Evolutionary conservation across 192 early-diverging fungal species (phyloP).

Genomic region (Lunasporangiospora selenospora): DNA sequence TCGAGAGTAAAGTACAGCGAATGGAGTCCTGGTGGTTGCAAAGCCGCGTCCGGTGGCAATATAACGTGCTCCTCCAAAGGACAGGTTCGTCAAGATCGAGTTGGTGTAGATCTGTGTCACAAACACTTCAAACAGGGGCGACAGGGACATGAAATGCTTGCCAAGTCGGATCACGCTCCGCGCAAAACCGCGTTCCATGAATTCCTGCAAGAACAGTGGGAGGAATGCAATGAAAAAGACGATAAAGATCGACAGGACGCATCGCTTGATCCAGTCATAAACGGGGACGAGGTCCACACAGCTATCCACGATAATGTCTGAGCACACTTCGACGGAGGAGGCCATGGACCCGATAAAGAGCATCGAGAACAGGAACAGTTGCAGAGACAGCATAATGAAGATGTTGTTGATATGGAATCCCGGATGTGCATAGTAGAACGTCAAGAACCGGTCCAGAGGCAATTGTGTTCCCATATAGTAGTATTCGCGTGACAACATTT

Average conservation of each 20-base stretch:
- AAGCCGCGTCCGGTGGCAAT: conserved; percentile 88
- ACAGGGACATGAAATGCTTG: conserved; percentile 84
- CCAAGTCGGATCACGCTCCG: conserved; percentile 72
- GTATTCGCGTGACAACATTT: conserved; percentile 93
- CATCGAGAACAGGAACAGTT: conserved; percentile 81
- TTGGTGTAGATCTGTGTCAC: conserved; percentile 88
- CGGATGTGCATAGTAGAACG: conserved; percentile 89
- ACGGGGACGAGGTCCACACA: conserved; percentile 80
- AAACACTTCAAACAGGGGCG: conserved; percentile 85
- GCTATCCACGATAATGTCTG: conserved; percentile 63
- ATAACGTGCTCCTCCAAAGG: conserved; percentile 84
- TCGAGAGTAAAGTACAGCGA: conserved; percentile 75
- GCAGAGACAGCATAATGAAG: conserved; percentile 83
- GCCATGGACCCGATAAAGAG: conserved; percentile 80
- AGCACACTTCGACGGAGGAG: conserved; percentile 62
- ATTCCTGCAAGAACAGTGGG: conserved; percentile 84
- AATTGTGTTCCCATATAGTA: conserved; percentile 88
- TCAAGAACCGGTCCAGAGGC: conserved; percentile 84
- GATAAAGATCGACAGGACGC: conserved; percentile 79
- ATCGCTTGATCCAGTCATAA: conserved; percentile 83
- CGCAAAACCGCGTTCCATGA: conserved; percentile 82
- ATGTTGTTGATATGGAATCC: conserved; percentile 93
- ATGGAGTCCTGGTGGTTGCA: conserved; percentile 79
- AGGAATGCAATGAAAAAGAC: conserved; percentile 85
- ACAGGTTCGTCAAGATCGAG: conserved; percentile 80